Conservation (phyloP, 805 yeast species). For the Pichia exigua region DNA sequence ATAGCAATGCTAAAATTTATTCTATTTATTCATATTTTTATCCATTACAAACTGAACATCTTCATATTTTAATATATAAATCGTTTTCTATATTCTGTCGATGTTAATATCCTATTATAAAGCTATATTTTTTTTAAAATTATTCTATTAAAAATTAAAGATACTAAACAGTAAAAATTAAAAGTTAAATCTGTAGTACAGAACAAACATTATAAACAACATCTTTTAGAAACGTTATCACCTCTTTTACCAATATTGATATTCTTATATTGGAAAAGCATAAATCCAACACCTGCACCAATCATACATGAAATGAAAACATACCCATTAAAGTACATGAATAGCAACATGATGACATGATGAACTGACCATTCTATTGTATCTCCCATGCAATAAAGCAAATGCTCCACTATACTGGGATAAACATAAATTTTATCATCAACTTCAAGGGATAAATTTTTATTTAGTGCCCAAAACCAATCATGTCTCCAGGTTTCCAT, state of each 20-base stretch:
- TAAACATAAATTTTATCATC: conserved; percentile 13
- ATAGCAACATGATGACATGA: conserved; percentile 15
- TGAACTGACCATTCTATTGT: conserved; percentile 18
- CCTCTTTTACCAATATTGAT: conserved; percentile 5
- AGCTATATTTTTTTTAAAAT: background rate
- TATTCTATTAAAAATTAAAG: background rate
- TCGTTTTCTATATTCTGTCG: background rate
- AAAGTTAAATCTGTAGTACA: background rate
- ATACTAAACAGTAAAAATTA: background rate
- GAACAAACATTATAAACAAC: conserved; percentile 11
- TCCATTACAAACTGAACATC: background rate
- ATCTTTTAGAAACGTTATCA: conserved; percentile 12
- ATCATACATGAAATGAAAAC: conserved; percentile 16
- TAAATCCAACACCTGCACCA: conserved; percentile 16
- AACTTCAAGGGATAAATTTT: conserved; percentile 9
- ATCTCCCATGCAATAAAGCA: conserved; percentile 9
- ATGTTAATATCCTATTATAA: background rate
- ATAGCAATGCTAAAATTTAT: background rate
- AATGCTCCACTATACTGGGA: conserved; percentile 13
- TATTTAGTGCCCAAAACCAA: conserved; percentile 13
- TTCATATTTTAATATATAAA: background rate
- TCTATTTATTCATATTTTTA: background rate
- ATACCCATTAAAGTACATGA: conserved; percentile 18
- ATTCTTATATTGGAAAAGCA: conserved; percentile 11
- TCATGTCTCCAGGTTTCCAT: conserved; percentile 9